phyloP scores from a whole-genome alignment of 805 yeast species.

The Candida boleticola region DNA sequence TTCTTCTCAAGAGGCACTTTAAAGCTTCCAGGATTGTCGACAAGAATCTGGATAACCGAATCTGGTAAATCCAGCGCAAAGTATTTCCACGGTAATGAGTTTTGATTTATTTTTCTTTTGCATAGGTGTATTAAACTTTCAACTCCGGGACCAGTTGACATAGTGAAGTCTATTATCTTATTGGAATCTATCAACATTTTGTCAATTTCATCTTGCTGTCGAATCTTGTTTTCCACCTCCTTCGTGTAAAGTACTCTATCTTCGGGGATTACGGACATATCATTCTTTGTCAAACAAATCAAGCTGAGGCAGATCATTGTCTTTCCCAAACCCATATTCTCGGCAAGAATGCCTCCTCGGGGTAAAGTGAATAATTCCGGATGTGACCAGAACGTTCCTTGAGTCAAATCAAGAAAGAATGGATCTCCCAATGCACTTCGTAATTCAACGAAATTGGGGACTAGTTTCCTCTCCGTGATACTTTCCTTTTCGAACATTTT shows the following conservation, averaged over 20 bases:
- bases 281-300: conserved; percentile 53
- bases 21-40: conserved; percentile 45
- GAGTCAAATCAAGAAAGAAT: conserved; percentile 37
- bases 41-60: conserved; percentile 35
- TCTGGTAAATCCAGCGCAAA: conserved; percentile 45
- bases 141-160: conserved; percentile 3
- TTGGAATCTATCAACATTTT: conserved; percentile 4
- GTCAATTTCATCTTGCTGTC: not conserved
- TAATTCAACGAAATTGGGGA: conserved; percentile 34
- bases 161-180: not conserved
- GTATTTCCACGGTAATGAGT: conserved; percentile 59
- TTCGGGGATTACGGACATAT: conserved; percentile 46
- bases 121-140: conserved; percentile 38
- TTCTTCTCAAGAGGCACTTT: conserved; percentile 12
- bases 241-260: conserved; percentile 18
- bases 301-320: conserved; percentile 59
- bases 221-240: not conserved
- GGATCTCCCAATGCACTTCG: conserved; percentile 14
- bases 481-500: conserved; percentile 59
- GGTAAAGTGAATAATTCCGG: conserved; percentile 50
- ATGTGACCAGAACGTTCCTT: conserved; percentile 21
- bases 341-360: conserved; percentile 63
- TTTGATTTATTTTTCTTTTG: conserved; percentile 37
- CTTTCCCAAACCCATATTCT: conserved; percentile 69
- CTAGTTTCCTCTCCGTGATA: conserved; percentile 21